Evolutionary conservation across 1,139 yeast genomes (phyloP).

Genomic region (Sugiyamaella novakii): DNA sequence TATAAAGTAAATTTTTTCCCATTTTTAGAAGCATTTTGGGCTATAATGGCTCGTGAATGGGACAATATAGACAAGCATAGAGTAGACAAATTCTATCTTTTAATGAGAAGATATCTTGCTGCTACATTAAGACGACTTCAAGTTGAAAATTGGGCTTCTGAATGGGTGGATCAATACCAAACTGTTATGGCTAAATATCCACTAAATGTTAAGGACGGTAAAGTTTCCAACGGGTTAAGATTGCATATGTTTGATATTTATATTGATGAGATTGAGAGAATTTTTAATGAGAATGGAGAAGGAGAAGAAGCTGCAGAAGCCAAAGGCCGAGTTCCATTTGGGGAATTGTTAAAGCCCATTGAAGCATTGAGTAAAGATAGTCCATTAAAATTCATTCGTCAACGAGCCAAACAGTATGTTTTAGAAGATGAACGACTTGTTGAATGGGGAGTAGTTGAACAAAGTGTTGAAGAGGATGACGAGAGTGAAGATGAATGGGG

Average conservation of each 20-base stretch:
- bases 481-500: constrained; percentile 52
- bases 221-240: constrained; percentile 74
- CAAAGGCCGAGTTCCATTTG: constrained; percentile 52
- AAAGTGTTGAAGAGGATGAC: constrained; percentile 39
- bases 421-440: constrained; percentile 63
- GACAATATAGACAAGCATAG: constrained; percentile 68
- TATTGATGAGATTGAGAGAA: constrained; percentile 78
- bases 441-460: constrained; percentile 63
- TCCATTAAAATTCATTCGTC: constrained; percentile 64
- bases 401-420: constrained; percentile 65
- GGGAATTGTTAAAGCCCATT: constrained; percentile 60
- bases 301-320: constrained; percentile 29
- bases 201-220: constrained; percentile 42
- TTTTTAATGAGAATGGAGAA: constrained; percentile 50
- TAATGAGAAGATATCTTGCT: constrained; percentile 74
- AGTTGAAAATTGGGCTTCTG: constrained; percentile 57
- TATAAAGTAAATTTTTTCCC: constrained; percentile 50
- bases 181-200: constrained; percentile 45
- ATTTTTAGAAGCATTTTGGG: constrained; percentile 82
- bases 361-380: constrained; percentile 53
- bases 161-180: constrained; percentile 52
- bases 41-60: constrained; percentile 81
- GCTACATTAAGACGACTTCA: constrained; percentile 63
- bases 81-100: constrained; percentile 82
- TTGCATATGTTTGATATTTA: constrained; percentile 84